Percentiles rank a stretch among this genome's conserved stretches.
Evolutionary conservation across 805 yeast genomes (phyloP).

Genomic region (Saccharomycopsis fodiens): DNA sequence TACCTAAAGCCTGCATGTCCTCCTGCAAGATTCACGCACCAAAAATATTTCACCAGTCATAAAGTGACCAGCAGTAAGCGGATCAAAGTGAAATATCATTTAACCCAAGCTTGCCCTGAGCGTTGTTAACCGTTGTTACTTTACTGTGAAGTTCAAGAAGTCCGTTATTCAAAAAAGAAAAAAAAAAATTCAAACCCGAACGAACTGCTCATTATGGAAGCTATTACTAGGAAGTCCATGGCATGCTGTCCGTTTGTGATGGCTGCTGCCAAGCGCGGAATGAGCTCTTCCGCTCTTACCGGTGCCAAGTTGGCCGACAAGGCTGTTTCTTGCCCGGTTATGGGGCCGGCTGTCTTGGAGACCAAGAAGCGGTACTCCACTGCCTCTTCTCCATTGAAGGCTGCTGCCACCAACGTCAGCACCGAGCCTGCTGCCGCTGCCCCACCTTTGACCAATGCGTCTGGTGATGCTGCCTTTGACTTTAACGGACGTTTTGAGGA

Average conservation of each 20-base stretch:
- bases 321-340: slow-evolving; percentile 83
- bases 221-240: slow-evolving; percentile 68
- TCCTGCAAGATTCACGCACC: neutral
- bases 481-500: slow-evolving; percentile 60
- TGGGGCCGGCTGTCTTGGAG: slow-evolving; percentile 61
- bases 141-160: too few relatives aligned
- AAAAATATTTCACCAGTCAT: neutral
- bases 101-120: too few relatives aligned
- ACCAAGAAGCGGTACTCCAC: slow-evolving; percentile 28
- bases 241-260: slow-evolving; percentile 76
- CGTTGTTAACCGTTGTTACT: too few relatives aligned
- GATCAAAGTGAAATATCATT: too few relatives aligned
- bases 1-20: neutral
- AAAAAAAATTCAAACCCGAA: slow-evolving; percentile 4
- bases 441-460: slow-evolving; percentile 28
- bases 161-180: slow-evolving; percentile 10
- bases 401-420: slow-evolving; percentile 28
- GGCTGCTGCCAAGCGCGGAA: slow-evolving; percentile 47
- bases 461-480: slow-evolving; percentile 54
- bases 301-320: slow-evolving; percentile 36
- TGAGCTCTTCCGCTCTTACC: slow-evolving; percentile 41
- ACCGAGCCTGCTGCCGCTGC: slow-evolving; percentile 25
- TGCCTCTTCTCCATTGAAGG: slow-evolving; percentile 27
- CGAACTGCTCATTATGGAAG: slow-evolving; percentile 54
- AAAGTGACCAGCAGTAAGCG: too few relatives aligned